Evolutionary conservation across 352 stramenopile species (phyloP), one percentile per base, ranked within the genome.

Genomic region (Thraustochytrium sp.): DNA sequence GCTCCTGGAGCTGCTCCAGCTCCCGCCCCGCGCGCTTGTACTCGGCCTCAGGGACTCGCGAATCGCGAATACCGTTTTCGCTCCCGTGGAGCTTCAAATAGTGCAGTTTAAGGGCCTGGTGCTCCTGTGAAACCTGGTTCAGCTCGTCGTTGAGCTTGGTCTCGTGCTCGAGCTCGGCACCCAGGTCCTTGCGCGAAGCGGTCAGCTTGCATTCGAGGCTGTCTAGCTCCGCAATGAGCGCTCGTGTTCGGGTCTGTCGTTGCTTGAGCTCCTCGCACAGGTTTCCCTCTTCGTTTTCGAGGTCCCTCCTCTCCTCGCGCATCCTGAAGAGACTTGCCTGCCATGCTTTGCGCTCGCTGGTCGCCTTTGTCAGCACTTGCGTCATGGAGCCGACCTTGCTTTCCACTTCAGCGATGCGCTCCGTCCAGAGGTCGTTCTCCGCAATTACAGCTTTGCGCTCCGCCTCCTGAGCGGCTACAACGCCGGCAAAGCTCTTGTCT

Each of bases 211-310:
- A 36, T 26, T 77, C 65, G 40, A 62, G 34, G 49, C 31, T 75
- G 65, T 77, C 65, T 21, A 77, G 65, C 65, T 77, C 65, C 13
- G 34, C 13, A 0, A 77, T 62, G 23, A 77, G 38, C 11, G 65
- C 49, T 21, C 49, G 65, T 34, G 65, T 77, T 36, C 46, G 68
- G 3, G n/a, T 72, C 9, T 31, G 59, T 13, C 59, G 59, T 29
- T 72, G 59, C 59, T 49, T 21, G 5, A 72, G 26, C n/a, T 72
- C 59, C 26, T 72, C 59, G 40, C 23, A 21, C 21, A 72, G 59
- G 46, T 72, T 72, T 72, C 36, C 59, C 40, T 72, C 59, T 72
- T 72, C 59, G n/a, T 72, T 72, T 72, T 72, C 59, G 11, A 46
- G 16, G 40, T 72, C 59, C 26, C 31, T 44, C 26, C 40, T 11